Conservation (phyloP, 73 alveolate genomes). For the Chromera velia region DNA sequence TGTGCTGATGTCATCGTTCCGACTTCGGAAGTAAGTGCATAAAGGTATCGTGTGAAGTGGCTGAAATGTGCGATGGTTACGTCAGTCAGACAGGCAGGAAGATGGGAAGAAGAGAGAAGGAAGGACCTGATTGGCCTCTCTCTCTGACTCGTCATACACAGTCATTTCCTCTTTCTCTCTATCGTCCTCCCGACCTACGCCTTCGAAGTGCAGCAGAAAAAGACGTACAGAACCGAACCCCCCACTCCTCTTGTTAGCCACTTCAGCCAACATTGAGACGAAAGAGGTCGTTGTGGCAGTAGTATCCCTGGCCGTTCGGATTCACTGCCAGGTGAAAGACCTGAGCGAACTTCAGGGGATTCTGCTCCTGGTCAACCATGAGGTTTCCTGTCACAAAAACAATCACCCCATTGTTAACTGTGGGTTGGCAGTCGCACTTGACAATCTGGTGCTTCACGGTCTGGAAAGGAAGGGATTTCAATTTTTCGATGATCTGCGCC, state of each 20-base stretch:
- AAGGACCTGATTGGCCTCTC: neutral
- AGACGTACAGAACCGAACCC: neutral
- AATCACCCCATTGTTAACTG: constrained; percentile 50
- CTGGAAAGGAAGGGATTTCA: constrained; percentile 26
- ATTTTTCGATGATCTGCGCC: constrained; percentile 47
- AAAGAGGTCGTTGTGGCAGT: neutral
- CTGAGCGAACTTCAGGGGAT: constrained; percentile 62
- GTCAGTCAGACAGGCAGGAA: too few species aligned
- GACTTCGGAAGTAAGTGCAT: too few species aligned
- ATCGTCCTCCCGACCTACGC: too few species aligned
- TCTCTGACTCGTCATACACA: neutral
- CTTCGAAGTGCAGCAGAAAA: too few species aligned
- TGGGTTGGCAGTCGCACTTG: constrained; percentile 60
- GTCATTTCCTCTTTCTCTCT: neutral
- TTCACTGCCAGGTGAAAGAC: constrained; percentile 53
- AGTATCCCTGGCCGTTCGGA: constrained; percentile 2
- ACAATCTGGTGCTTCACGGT: constrained; percentile 40
- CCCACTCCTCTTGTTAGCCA: neutral
- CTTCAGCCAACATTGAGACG: neutral
- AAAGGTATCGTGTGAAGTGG: too few species aligned
- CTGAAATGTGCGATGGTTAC: too few species aligned
- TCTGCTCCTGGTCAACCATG: constrained; percentile 55
- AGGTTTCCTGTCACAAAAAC: constrained; percentile 57
- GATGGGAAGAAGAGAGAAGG: too few species aligned
- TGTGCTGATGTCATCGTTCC: too few species aligned